Percentiles rank a stretch among this genome's conserved stretches.
phyloP scores from a whole-genome alignment of 164 flowering plant genomes.

The Buxus sempervirens region DNA sequence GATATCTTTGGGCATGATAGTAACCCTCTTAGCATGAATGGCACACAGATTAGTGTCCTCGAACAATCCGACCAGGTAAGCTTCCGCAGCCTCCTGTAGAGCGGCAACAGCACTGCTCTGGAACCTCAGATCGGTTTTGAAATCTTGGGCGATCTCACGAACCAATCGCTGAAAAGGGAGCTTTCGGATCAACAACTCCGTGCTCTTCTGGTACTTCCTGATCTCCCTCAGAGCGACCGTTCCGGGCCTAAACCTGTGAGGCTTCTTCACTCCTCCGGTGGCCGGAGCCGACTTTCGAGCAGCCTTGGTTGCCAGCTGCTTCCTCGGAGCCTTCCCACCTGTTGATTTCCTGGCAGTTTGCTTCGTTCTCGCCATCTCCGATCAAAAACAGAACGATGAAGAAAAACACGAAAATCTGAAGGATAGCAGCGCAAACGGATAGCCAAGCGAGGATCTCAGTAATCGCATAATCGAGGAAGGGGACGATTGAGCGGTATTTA shows the following conservation, averaged over 20 bases:
- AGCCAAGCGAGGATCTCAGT: background rate
- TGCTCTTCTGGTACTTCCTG: conserved; percentile 20
- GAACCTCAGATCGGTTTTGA: conserved; percentile 21
- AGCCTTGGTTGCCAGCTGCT: conserved; percentile 21
- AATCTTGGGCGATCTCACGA: conserved; percentile 21
- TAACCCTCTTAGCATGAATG: conserved; percentile 21
- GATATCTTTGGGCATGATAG: conserved; percentile 20
- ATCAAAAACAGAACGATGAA: background rate
- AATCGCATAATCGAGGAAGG: background rate
- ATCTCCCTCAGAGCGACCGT: conserved; percentile 22
- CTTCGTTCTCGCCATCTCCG: conserved; percentile 20
- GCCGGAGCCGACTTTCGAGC: conserved; percentile 22
- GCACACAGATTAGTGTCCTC: conserved; percentile 21
- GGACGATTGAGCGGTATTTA: background rate
- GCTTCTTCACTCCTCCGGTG: conserved; percentile 25
- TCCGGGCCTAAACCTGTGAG: conserved; percentile 24
- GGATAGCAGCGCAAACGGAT: too few relatives aligned
- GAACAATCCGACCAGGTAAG: conserved; percentile 18
- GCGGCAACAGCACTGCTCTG: conserved; percentile 22
- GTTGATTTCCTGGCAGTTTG: conserved; percentile 20
- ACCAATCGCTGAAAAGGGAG: conserved; percentile 22
- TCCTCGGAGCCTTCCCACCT: conserved; percentile 23
- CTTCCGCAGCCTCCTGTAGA: conserved; percentile 22
- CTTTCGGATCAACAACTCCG: conserved; percentile 18
- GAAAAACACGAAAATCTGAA: background rate